phyloP scores from a whole-genome alignment of 345 rosid genomes.

The Populus euphratica region DNA sequence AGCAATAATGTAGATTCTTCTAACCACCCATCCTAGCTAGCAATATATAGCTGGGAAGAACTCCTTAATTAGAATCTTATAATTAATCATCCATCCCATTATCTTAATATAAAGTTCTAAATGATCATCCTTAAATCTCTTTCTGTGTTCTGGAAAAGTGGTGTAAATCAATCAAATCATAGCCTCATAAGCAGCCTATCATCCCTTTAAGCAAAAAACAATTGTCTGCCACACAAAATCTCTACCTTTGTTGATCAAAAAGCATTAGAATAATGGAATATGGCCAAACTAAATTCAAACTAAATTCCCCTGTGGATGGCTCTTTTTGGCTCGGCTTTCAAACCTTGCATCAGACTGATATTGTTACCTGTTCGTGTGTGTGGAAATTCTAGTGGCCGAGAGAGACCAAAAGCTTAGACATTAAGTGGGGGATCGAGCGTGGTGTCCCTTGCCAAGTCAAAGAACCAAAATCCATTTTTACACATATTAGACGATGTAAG shows the following conservation, averaged over 20 bases:
- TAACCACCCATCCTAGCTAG: conserved; percentile 8
- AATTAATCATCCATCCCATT: background rate
- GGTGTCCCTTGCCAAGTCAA: conserved; percentile 26
- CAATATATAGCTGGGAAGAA: background rate
- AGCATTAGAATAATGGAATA: background rate
- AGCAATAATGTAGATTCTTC: conserved; percentile 19
- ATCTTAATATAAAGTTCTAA: background rate
- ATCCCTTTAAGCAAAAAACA: background rate
- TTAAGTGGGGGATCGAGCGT: background rate
- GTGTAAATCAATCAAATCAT: background rate
- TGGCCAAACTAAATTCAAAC: conserved; percentile 13
- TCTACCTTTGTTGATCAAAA: conserved; percentile 1
- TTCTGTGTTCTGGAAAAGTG: background rate
- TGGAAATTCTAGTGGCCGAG: conserved; percentile 7
- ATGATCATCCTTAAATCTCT: background rate
- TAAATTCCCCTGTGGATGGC: background rate
- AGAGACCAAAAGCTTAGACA: background rate
- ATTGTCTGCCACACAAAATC: conserved; percentile 6
- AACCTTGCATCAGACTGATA: background rate
- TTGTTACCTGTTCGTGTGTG: background rate
- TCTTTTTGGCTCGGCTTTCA: conserved; percentile 22
- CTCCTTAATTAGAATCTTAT: background rate
- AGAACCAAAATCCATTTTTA: background rate
- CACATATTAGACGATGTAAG: conserved; percentile 7
- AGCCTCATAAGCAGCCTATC: background rate